Evolutionary conservation across 202 grass and related monocot species (phyloP).

Genomic region (Alloteropsis angusta): DNA sequence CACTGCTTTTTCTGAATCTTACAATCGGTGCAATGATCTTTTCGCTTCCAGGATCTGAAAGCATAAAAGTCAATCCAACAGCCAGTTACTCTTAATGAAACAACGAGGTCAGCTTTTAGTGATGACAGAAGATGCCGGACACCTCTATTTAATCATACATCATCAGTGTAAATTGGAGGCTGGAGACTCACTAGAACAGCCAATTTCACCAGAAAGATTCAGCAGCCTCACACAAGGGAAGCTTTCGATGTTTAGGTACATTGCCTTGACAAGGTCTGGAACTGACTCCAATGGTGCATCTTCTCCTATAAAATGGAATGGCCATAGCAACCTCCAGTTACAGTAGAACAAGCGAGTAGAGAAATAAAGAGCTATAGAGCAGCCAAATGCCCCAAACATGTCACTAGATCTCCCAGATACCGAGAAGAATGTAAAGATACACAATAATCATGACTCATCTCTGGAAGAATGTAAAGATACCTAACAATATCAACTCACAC

Average conservation of each 20-base stretch:
- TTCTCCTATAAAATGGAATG: conserved; percentile 39
- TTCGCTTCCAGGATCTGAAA: conserved; percentile 66
- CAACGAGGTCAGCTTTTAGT: background rate
- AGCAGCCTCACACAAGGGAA: conserved; percentile 86
- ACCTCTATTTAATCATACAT: background rate
- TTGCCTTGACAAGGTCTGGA: conserved; percentile 90
- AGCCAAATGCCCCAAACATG: background rate
- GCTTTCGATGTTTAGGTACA: conserved; percentile 78
- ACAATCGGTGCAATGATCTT: conserved; percentile 75
- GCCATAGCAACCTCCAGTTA: background rate
- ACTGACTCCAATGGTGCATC: conserved; percentile 60
- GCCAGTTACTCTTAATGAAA: conserved; percentile 3
- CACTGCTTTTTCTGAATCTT: conserved; percentile 36
- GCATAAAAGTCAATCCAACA: background rate
- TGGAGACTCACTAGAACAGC: conserved; percentile 82
- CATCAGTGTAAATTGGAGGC: background rate
- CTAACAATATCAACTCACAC: background rate
- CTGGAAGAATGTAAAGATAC: background rate
- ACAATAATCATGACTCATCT: background rate
- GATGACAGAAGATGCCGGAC: background rate
- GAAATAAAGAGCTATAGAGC: background rate
- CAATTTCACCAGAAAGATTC: conserved; percentile 89
- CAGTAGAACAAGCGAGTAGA: background rate
- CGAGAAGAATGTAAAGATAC: background rate
- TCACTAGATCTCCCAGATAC: background rate